A percentile compares a stretch with the other conserved stretches of the same genome.
Conservation (phyloP, 495 filamentous ascomycete species). For the Daldinia grandis region DNA sequence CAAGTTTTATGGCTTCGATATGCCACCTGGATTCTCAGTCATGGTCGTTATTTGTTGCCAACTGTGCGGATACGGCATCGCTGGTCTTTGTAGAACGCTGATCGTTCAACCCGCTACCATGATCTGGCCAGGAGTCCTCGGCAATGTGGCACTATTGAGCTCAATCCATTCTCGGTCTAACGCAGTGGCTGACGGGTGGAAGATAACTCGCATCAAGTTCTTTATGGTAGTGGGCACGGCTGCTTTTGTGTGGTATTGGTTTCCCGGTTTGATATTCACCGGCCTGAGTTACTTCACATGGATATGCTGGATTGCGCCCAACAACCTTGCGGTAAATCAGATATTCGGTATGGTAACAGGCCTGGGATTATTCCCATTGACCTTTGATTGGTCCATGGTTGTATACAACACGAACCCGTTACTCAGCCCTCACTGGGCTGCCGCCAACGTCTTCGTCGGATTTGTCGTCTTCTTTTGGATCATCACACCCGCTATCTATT, state of each 20-base stretch:
- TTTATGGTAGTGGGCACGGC: slow-evolving; percentile 37
- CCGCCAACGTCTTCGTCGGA: slow-evolving; percentile 42
- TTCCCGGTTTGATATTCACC: slow-evolving; percentile 43
- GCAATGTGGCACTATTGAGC: slow-evolving; percentile 42
- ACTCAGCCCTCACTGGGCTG: slow-evolving; percentile 41
- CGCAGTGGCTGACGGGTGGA: slow-evolving; percentile 39
- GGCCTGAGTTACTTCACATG: slow-evolving; percentile 45
- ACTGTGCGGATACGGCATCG: slow-evolving; percentile 53
- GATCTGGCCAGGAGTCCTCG: slow-evolving; percentile 44
- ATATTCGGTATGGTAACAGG: slow-evolving; percentile 46
- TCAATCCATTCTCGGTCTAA: slow-evolving; percentile 41
- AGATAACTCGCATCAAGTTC: slow-evolving; percentile 41
- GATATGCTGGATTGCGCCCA: slow-evolving; percentile 45
- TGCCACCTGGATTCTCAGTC: slow-evolving; percentile 55
- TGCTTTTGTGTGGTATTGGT: slow-evolving; percentile 46
- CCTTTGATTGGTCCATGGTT: slow-evolving; percentile 46
- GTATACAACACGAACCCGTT: slow-evolving; percentile 43
- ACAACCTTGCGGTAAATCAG: slow-evolving; percentile 45
- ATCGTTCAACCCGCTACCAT: slow-evolving; percentile 50
- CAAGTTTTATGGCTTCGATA: slow-evolving; percentile 55
- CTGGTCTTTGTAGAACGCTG: slow-evolving; percentile 55
- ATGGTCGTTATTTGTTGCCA: slow-evolving; percentile 47
- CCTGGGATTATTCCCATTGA: slow-evolving; percentile 44
- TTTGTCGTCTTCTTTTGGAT: slow-evolving; percentile 45
- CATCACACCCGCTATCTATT: slow-evolving; percentile 47